Percentiles rank a stretch among this genome's conserved stretches.
Conservation (phyloP, 108 stramenopile species). For the Epithemia pelagica region DNA sequence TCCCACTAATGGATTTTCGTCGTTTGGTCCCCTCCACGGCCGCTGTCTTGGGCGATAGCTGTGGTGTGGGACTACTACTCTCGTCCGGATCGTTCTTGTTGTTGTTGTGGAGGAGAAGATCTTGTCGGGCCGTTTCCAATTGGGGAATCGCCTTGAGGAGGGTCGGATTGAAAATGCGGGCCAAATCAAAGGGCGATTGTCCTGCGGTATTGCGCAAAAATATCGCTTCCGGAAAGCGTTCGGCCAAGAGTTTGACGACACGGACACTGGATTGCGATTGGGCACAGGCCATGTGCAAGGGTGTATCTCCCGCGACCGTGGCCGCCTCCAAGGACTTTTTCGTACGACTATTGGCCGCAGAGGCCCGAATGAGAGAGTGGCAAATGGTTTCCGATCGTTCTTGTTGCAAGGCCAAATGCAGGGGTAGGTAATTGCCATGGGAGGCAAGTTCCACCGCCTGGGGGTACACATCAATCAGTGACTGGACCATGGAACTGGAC, state of each 20-base stretch:
- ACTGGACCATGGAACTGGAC: conserved; percentile 37
- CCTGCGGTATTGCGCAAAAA: background rate
- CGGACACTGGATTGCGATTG: background rate
- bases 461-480: conserved; percentile 43
- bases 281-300: conserved; percentile 56
- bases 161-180: background rate
- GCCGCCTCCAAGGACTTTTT: conserved; percentile 43
- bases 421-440: conserved; percentile 37
- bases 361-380: conserved; percentile 4
- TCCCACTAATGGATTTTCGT: background rate
- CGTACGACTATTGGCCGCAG: conserved; percentile 33
- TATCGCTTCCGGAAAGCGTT: conserved; percentile 4
- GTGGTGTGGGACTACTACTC: no score
- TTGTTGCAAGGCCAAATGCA: conserved; percentile 49
- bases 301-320: conserved; percentile 48
- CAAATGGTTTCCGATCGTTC: background rate
- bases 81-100: no score
- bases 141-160: background rate
- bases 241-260: background rate
- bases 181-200: conserved; percentile 2
- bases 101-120: no score
- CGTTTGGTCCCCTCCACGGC: no score
- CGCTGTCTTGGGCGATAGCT: no score
- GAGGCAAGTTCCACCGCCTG: conserved; percentile 33
- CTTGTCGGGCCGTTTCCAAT: background rate